Percentiles rank a stretch among this genome's conserved stretches.
Evolutionary conservation across 441 rosid genomes (phyloP).

Genomic region (Sinapis alba): DNA sequence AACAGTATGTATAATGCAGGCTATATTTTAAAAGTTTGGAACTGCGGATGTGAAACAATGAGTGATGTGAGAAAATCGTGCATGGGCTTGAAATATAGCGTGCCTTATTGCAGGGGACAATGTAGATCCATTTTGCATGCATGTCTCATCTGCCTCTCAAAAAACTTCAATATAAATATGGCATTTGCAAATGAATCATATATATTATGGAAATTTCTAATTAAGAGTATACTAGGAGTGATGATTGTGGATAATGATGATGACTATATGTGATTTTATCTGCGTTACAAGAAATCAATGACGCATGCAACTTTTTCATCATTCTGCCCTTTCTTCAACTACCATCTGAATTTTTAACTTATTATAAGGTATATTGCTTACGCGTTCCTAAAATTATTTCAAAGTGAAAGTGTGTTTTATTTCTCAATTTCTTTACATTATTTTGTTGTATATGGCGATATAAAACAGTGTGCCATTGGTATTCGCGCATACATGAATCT

Average conservation of each 20-base stretch:
- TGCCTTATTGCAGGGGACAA: slow-evolving; percentile 36
- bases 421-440: background rate
- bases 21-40: slow-evolving; percentile 13
- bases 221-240: slow-evolving; percentile 22
- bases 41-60: slow-evolving; percentile 22
- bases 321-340: slow-evolving; percentile 43
- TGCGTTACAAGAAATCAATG: slow-evolving; percentile 43
- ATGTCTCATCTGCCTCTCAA: slow-evolving; percentile 25
- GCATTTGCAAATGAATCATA: slow-evolving; percentile 27
- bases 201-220: slow-evolving; percentile 20
- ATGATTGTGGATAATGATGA: slow-evolving; percentile 41
- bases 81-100: slow-evolving; percentile 30
- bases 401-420: background rate
- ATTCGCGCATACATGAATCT: background rate
- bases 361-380: slow-evolving; percentile 19
- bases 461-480: background rate
- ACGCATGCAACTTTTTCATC: slow-evolving; percentile 48
- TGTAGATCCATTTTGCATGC: slow-evolving; percentile 36
- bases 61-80: slow-evolving; percentile 24
- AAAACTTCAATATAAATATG: slow-evolving; percentile 13
- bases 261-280: slow-evolving; percentile 40
- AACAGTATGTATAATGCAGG: slow-evolving; percentile 1
- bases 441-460: background rate
- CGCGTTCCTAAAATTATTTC: background rate
- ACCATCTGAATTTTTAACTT: slow-evolving; percentile 20